A percentile compares a stretch with the other conserved stretches of the same genome.
Evolutionary conservation across 2,329 filamentous ascomycete species (phyloP).

Genomic region (Lomentospora prolificans): DNA sequence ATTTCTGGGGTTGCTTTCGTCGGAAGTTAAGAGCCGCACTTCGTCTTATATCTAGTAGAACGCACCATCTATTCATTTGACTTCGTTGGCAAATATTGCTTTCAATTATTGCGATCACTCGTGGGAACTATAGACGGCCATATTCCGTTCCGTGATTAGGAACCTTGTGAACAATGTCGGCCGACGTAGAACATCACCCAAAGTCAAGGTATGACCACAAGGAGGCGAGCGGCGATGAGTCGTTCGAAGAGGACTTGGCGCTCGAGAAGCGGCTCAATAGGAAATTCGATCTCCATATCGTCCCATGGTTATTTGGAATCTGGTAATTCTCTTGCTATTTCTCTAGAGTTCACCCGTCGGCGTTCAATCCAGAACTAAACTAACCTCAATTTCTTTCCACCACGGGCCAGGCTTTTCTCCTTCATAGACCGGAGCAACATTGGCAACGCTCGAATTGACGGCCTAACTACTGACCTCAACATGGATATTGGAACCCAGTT

Average conservation of each 20-base stretch:
- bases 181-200: not conserved
- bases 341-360: not conserved
- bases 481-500: constrained; percentile 47
- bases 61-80: not conserved
- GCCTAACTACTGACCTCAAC: constrained; percentile 21
- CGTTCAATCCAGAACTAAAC: no score
- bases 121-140: not conserved
- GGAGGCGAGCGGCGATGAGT: not conserved
- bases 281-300: constrained; percentile 17
- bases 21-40: not conserved
- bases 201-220: not conserved
- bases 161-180: not conserved
- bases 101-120: not conserved
- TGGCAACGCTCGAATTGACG: constrained; percentile 52
- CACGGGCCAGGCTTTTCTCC: constrained; percentile 11
- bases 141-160: not conserved
- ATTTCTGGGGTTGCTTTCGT: no score
- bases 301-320: constrained; percentile 18
- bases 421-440: constrained; percentile 74
- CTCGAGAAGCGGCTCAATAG: constrained; percentile 15
- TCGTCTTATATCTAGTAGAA: not conserved
- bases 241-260: not conserved
- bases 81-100: not conserved
- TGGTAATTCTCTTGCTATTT: constrained; percentile 11
- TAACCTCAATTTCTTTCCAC: not conserved